Evolutionary conservation across 352 stramenopile genomes (phyloP), one percentile per base, ranked within the genome.

Genomic region (Thalassiosira mediterranea): DNA sequence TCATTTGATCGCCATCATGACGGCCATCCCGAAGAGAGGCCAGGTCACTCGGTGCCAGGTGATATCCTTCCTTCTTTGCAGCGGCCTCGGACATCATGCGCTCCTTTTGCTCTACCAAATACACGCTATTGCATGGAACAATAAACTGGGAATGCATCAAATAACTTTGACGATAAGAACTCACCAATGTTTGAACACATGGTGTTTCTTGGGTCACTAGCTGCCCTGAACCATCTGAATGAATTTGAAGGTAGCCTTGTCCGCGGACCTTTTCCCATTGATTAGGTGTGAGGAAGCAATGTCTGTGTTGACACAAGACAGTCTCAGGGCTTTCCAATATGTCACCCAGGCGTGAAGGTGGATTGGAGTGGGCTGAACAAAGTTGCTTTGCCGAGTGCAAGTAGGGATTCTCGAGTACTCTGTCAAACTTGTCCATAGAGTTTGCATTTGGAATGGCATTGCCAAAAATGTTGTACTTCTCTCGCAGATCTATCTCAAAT

Each of bases 111-210:
- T 21, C 19, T 38, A 21, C 17, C 23, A 76, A 31, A 34, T 49
- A 69, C 46, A 53, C 13, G 23, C 47, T 69, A 28, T 76, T 32
- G 26, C 31, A 40, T 37, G 66, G 34, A 23, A 76, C 66, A 34
- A 76, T 25, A 37, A 76, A 69, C 48, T 76, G 66, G n/a, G 66
- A 76, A 76, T 76, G 66, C 23, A 76, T 34, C 46, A 76, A 47
- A 56, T 44, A 76, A 17, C 56, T 69, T 32, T 61, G 32, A 34
- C 56, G 66, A 63, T 63, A 76, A 8, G 66, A 76, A 63, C 56
- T 69, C n/a, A 76, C 56, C 47, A 76, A 56, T 19, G 66, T 76
- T 61, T 76, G 56, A 48, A 46, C 52, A 61, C 56, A 76, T 47
- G 44, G 10, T 7, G 66, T 49, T 28, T 54, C 57, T 29, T 69